These are phyloP conservation scores for Rhodosporidiobolus odoratus DNA, from an alignment of 768 basidiomycete genomes.

Conservation along the genomic window DNA sequence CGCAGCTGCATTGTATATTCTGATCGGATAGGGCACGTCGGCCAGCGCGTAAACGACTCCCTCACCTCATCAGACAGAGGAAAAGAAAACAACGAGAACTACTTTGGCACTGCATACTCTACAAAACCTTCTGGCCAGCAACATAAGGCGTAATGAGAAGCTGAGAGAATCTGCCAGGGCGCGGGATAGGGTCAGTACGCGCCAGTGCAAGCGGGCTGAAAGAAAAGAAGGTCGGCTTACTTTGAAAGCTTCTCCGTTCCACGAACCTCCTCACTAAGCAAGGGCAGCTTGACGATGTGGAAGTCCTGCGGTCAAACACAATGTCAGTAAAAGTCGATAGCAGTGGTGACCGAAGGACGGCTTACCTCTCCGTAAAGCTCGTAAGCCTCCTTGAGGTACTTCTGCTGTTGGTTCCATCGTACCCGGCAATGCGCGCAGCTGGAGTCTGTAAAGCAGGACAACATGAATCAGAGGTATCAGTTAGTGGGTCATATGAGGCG, in stretches of 20 bases:
- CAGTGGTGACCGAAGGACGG: too few relatives aligned
- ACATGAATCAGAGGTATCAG: too few relatives aligned
- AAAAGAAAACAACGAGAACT: too few relatives aligned
- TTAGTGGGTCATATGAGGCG: too few relatives aligned
- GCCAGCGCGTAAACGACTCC: too few relatives aligned
- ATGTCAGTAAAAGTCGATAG: background rate
- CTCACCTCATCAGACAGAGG: too few relatives aligned
- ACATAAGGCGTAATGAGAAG: conserved; percentile 41
- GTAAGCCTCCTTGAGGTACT: conserved; percentile 91
- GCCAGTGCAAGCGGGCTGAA: background rate
- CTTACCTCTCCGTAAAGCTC: conserved; percentile 55
- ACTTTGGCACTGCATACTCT: background rate
- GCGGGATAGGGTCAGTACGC: background rate
- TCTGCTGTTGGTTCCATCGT: conserved; percentile 94
- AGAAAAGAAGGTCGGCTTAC: conserved; percentile 20
- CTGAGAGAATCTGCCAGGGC: conserved; percentile 37
- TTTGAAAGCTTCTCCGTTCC: conserved; percentile 84
- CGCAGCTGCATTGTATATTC: too few relatives aligned
- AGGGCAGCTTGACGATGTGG: conserved; percentile 87
- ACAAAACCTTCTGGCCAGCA: conserved; percentile 22
- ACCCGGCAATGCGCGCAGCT: conserved; percentile 94
- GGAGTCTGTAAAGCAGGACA: conserved; percentile 56
- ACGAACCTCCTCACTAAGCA: conserved; percentile 93
- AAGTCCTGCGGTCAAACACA: conserved; percentile 64
- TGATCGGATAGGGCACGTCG: too few relatives aligned